Conservation (phyloP, 306 rosid genomes). For the Hippophae rhamnoides region DNA sequence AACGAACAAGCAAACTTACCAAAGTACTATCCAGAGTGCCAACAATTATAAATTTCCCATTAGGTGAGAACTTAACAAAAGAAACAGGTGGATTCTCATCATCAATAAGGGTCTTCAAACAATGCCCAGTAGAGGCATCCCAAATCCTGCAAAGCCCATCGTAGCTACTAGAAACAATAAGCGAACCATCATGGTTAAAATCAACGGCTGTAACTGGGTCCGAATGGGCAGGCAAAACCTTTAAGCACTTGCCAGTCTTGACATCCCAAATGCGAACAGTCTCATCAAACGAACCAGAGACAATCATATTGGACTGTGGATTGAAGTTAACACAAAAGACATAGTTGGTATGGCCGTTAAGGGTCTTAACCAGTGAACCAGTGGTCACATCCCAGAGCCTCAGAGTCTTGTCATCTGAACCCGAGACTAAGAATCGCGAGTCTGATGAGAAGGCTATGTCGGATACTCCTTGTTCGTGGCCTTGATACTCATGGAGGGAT, state of each 20-base stretch:
- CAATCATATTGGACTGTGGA: conserved; percentile 80
- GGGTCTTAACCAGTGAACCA: conserved; percentile 62
- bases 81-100: conserved; percentile 96
- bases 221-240: conserved; percentile 88
- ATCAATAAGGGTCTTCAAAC: conserved; percentile 83
- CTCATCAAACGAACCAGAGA: conserved; percentile 93
- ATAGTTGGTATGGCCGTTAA: conserved; percentile 82
- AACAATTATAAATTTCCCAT: conserved; percentile 78
- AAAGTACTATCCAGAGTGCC: conserved; percentile 83
- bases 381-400: conserved; percentile 85
- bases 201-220: conserved; percentile 93
- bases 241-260: conserved; percentile 71
- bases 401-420: conserved; percentile 92
- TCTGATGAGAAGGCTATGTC: conserved; percentile 90
- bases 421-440: conserved; percentile 74
- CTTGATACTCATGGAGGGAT: conserved; percentile 62
- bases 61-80: conserved; percentile 83
- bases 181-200: conserved; percentile 73
- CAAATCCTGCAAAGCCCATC: conserved; percentile 93
- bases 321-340: conserved; percentile 87
- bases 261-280: conserved; percentile 96
- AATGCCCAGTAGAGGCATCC: conserved; percentile 87
- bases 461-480: conserved; percentile 85
- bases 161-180: conserved; percentile 93
- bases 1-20: conserved; percentile 31